phyloP scores from a whole-genome alignment of 257 asterid species.

The Petunia secreta region DNA sequence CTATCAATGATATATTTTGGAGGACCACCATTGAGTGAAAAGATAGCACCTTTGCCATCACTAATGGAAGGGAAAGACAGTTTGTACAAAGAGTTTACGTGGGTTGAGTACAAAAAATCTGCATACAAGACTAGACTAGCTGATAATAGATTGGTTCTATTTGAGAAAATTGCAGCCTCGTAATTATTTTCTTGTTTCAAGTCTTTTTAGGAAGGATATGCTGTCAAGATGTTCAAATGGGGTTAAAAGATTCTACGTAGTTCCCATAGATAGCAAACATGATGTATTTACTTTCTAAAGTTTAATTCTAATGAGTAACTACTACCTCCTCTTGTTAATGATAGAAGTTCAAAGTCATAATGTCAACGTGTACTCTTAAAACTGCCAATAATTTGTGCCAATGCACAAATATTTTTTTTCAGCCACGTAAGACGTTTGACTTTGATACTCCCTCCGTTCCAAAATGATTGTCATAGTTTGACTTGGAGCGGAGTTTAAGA shows the following conservation, averaged over 20 bases:
- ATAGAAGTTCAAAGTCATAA: neutral
- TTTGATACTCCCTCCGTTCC: no score
- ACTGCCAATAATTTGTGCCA: no score
- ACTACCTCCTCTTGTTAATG: neutral
- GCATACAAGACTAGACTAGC: slow-evolving; percentile 25
- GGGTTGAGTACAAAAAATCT: slow-evolving; percentile 31
- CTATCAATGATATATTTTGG: slow-evolving; percentile 35
- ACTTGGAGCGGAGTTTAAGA: no score
- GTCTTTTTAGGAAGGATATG: neutral
- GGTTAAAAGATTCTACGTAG: neutral
- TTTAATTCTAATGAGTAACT: no score
- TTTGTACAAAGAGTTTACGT: slow-evolving; percentile 33
- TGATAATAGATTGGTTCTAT: slow-evolving; percentile 24
- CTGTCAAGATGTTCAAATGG: neutral
- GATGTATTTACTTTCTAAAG: no score
- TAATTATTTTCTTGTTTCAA: neutral
- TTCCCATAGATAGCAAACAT: no score
- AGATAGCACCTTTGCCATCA: slow-evolving; percentile 31
- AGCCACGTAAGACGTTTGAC: no score
- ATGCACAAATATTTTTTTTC: no score
- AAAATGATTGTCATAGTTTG: no score
- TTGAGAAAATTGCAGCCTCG: neutral
- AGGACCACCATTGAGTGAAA: slow-evolving; percentile 34
- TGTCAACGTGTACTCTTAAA: neutral
- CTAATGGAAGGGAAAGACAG: slow-evolving; percentile 24